Evolutionary conservation across 1,284 basidiomycete genomes (phyloP).

Genomic region (Leccinum pseudoinsigne): DNA sequence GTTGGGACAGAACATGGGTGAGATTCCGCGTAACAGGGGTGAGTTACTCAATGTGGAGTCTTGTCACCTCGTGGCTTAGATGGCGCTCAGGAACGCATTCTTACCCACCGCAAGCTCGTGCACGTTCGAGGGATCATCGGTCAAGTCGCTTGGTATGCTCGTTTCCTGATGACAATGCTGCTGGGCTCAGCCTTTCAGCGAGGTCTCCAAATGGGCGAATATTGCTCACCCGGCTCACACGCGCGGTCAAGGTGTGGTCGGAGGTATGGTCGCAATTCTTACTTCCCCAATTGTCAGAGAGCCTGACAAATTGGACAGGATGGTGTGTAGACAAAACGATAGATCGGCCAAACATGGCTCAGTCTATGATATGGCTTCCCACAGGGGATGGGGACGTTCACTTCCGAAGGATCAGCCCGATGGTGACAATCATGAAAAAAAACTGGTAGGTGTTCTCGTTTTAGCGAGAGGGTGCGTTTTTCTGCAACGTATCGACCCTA

Average conservation of each 20-base stretch:
- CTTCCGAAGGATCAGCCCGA: constrained; percentile 11
- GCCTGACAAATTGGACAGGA: constrained; percentile 44
- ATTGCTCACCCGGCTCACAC: constrained; percentile 65
- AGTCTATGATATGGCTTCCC: constrained; percentile 74
- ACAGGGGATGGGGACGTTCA: constrained; percentile 45
- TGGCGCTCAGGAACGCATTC: constrained; percentile 49
- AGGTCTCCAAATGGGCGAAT: constrained; percentile 68
- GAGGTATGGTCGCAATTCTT: constrained; percentile 44
- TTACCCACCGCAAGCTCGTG: constrained; percentile 62
- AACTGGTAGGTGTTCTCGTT: constrained; percentile 39
- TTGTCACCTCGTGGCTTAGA: constrained; percentile 17
- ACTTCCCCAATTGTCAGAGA: constrained; percentile 6
- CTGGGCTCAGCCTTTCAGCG: constrained; percentile 11
- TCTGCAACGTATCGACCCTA: constrained; percentile 17
- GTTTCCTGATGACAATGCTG: constrained; percentile 4
- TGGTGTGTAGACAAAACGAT: constrained; percentile 71
- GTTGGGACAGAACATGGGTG: constrained; percentile 77
- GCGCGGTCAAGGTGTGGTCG: constrained; percentile 77
- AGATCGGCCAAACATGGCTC: constrained; percentile 57
- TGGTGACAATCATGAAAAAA: constrained; percentile 27
- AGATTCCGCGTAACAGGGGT: constrained; percentile 73
- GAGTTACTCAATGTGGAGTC: constrained; percentile 24
- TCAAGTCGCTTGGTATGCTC: constrained; percentile 72
- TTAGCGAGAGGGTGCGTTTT: constrained; percentile 6
- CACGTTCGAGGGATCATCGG: constrained; percentile 75